Base-by-base conservation (phyloP, 2,329 filamentous ascomycete genomes). In the Beauveria medogensis region DNA sequence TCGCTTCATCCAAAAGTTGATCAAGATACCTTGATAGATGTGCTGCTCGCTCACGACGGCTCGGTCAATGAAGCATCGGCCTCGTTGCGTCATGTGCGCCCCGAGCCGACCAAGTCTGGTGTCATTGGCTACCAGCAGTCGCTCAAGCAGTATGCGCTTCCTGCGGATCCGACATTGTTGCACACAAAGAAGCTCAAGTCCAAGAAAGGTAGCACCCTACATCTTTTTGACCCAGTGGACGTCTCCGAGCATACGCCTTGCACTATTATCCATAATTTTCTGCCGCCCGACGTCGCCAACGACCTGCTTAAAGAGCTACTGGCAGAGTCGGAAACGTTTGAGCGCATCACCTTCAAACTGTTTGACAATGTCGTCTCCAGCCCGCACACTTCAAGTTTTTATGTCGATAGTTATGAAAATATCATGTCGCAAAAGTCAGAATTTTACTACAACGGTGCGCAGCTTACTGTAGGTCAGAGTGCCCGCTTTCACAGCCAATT, bases 181-280 rank as follows among this genome's bases (percentile, higher is more conserved):
- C 64, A 61, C 30, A 81, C 77, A 67, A 82, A 80, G 67, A 83
- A 78, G 65, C 64, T 81, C 0, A 74, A 90, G 63, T 86, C 89
- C 0, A 88, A 84, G 68, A 95, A 88, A 70, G 93, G 92, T 14
- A 84, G 85, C 66, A 97, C 93, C 0, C 74, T 97, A 2, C 89
- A 93, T 69, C 78, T 97, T 0, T 97, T 89, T 72, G 85, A 90
- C 47, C 90, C 92, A 0, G 79, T 85, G 44, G 92, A 96, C 67
- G 84, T 97, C 51, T 88, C 90, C 54, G 80, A 83, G 26, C 83
- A 96, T 69, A 96, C 93, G 0, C 92, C 94, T 1, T 97, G 92
- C 74, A 92, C 90, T 12, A 89, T 97, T 65, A 86, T 97, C 60
- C 92, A 96, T 73, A 94, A 96, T 69, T 97, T 97, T 67, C 78